Evolutionary conservation across 164 flowering plant genomes (phyloP).

Genomic region (Vitis rotundifolia): DNA sequence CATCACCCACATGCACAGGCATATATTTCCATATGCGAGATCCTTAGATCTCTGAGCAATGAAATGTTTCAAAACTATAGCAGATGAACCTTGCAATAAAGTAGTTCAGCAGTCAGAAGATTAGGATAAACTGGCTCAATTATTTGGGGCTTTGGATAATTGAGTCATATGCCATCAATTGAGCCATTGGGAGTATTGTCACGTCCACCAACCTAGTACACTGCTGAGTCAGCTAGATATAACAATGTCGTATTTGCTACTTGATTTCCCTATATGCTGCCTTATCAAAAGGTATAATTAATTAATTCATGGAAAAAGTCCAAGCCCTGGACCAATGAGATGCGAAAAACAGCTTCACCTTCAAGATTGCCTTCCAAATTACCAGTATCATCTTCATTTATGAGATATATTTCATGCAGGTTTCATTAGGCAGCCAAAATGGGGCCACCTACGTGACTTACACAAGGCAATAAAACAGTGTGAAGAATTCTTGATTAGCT

Average conservation of each 20-base stretch:
- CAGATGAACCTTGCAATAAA: no score
- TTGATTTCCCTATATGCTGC: not conserved
- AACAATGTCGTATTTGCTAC: not conserved
- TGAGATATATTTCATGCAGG: constrained; percentile 36
- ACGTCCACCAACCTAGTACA: not conserved
- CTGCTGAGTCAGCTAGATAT: not conserved
- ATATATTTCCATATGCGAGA: no score
- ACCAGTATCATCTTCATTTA: constrained; percentile 1
- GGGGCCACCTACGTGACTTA: constrained; percentile 64
- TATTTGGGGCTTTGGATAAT: not conserved
- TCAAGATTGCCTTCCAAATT: not conserved
- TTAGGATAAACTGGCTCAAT: not conserved
- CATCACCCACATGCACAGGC: no score
- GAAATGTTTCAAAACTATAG: no score
- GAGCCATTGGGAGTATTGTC: not conserved
- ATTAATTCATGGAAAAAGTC: no score
- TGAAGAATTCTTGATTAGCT: constrained; percentile 41
- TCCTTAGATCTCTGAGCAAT: no score
- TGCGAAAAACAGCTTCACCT: no score
- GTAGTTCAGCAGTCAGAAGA: not conserved
- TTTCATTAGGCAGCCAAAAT: constrained; percentile 61
- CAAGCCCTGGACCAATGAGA: no score
- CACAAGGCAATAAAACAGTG: constrained; percentile 64
- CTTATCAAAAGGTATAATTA: not conserved
- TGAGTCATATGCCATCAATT: constrained; percentile 1